Base-by-base conservation (phyloP, 345 rosid species). In the Gossypium ekmanianum region DNA sequence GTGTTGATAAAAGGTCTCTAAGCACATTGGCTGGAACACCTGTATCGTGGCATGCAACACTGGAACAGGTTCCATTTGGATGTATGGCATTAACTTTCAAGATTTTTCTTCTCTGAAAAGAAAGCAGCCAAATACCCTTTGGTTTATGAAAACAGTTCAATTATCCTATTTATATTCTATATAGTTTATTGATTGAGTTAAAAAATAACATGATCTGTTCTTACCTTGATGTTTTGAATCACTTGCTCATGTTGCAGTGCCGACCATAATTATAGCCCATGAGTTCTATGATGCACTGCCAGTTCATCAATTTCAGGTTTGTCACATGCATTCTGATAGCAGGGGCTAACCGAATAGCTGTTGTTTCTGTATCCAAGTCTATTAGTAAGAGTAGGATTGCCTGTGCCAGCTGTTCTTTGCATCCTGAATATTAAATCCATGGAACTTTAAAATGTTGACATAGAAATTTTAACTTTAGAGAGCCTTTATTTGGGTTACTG, bases 221-320 rank as follows among this genome's bases (percentile, higher is more conserved):
- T 73, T 56, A 65, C 51, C 73, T 52, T 63, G 52, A 34, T 54
- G 68, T 12, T 70, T 24, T 11, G 22, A 12, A 77, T 72, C 74
- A 24, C 74, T 76, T 84, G 58, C 62, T 78, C 75, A 54, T 80
- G 71, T 68, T 80, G 65, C 91, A 93, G 99, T 76, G 68, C 98
- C 99, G 43, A 77, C 92, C 59, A 87, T 93, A 76, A 84, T 95
- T 72, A 85, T 93, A 79, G 97, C 94, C 66, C 98, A 95, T 78
- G 96, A 95, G 83, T 95, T 95, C 79, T 93, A 87, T 76, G 99
- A 95, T 84, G 99, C 98, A 71, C 88, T 94, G 76, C 97, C 99
- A 22, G 85, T 95, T 75, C 95, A 92, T 83, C 98, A 94, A 56
- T 92, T 94, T 83, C 98, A 91, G 98, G 98, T 94, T 68, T 61